A percentile compares a stretch with the other conserved stretches of the same genome.
These are phyloP conservation scores for Rickenella mellea DNA, from an alignment of 768 basidiomycete genomes.

Conservation along the genomic window DNA sequence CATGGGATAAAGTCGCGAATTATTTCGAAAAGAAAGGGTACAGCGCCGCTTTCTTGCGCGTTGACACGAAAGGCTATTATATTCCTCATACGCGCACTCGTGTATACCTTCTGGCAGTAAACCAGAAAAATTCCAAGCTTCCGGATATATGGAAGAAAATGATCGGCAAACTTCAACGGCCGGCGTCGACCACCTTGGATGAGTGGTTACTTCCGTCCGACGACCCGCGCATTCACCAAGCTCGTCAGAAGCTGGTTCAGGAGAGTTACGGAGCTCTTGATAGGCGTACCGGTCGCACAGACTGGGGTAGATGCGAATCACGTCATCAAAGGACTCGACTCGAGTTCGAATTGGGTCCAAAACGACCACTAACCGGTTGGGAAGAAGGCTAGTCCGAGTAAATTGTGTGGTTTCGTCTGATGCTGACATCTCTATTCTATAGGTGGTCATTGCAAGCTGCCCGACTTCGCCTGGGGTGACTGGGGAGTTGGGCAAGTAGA, in stretches of 20 bases:
- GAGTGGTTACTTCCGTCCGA: slow-evolving; percentile 87
- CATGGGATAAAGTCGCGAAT: slow-evolving; percentile 69
- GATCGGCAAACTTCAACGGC: slow-evolving; percentile 57
- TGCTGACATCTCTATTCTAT: background rate
- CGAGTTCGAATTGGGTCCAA: slow-evolving; percentile 73
- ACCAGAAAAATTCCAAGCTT: slow-evolving; percentile 48
- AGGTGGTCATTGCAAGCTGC: slow-evolving; percentile 79
- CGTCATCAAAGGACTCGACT: slow-evolving; percentile 82
- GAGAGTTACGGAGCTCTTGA: slow-evolving; percentile 57
- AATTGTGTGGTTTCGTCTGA: slow-evolving; percentile 2
- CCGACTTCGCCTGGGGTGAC: slow-evolving; percentile 88
- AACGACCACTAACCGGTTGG: slow-evolving; percentile 87
- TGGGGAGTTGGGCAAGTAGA: slow-evolving; percentile 93
- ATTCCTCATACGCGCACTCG: slow-evolving; percentile 93
- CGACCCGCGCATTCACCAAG: slow-evolving; percentile 85
- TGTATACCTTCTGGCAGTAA: slow-evolving; percentile 77
- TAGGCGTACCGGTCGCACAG: slow-evolving; percentile 62
- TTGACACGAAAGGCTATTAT: slow-evolving; percentile 86
- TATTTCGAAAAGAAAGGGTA: slow-evolving; percentile 73
- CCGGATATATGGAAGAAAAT: slow-evolving; percentile 66
- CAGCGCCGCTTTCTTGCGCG: slow-evolving; percentile 56
- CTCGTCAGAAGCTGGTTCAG: slow-evolving; percentile 73
- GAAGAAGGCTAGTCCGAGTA: slow-evolving; percentile 56
- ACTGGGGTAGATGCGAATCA: slow-evolving; percentile 90
- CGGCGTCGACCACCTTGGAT: slow-evolving; percentile 83